Evolutionary conservation across 1,139 yeast species (phyloP).

Genomic region (Candida glucosophila): DNA sequence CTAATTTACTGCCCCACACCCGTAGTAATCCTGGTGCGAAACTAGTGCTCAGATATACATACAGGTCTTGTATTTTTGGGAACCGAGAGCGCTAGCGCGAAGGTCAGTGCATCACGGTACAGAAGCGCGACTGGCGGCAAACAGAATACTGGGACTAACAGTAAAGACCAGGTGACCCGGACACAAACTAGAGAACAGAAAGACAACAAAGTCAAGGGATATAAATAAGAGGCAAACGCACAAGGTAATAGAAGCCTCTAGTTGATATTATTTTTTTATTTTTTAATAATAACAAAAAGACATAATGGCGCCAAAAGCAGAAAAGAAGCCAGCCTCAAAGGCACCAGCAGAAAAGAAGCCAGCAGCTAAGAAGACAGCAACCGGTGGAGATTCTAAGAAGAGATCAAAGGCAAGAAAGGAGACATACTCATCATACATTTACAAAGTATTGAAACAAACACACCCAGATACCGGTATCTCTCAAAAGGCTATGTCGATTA

Average conservation of each 20-base stretch:
- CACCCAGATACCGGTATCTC: conserved; percentile 99
- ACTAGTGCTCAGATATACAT: too few relatives aligned
- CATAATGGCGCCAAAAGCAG: conserved; percentile 94
- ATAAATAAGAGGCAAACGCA: conserved; percentile 7
- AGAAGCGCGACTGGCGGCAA: too few relatives aligned
- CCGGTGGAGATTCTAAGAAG: conserved; percentile 76
- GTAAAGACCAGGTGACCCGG: too few relatives aligned
- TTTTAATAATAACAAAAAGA: conserved; percentile 6
- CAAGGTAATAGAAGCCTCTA: conserved; percentile 1
- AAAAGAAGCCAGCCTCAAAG: conserved; percentile 98
- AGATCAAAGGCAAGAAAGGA: conserved; percentile 97
- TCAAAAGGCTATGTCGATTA: conserved; percentile 97
- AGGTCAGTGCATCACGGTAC: too few relatives aligned
- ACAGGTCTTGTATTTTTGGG: too few relatives aligned
- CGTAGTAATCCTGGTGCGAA: too few relatives aligned
- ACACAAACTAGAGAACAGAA: too few relatives aligned
- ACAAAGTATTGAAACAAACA: conserved; percentile 97
- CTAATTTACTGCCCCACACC: too few relatives aligned
- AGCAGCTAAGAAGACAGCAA: conserved; percentile 89
- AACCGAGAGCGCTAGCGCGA: too few relatives aligned
- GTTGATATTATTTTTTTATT: conserved; percentile 1
- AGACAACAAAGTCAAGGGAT: conserved; percentile 9
- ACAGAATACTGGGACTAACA: too few relatives aligned
- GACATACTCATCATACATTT: conserved; percentile 96
- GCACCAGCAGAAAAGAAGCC: conserved; percentile 97